Evolutionary conservation across 2,329 filamentous ascomycete species (phyloP), one percentile per base, ranked within the genome.

Genomic region (Sporothrix schenckii): DNA sequence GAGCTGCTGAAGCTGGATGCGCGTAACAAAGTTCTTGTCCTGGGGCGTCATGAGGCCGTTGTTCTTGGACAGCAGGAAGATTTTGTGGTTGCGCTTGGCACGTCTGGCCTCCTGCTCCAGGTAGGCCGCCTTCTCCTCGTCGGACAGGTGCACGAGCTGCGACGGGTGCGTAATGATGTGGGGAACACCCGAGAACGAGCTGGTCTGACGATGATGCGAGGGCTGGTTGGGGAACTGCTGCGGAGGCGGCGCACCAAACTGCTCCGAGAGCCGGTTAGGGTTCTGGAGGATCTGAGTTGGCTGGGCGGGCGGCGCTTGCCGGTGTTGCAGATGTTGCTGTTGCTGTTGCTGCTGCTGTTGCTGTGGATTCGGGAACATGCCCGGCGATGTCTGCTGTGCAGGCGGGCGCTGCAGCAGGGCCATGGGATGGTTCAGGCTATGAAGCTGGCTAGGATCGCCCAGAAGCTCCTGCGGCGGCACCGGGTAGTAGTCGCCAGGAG

Each of bases 11-110:
- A 99, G 86, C 79, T 99, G 95, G 74, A 99, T 99, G 21, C 95
- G 90, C 5, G 95, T 98, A 75, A 99, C 97, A 81, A 98, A 99
- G 79, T 97, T 99, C 85, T 99, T 99, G 81, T 99, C 95, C 78
- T 98, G 94, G 0, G 95, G 95, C 4, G 95, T 99, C 95, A 99
- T 99, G 72, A 99, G 82, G 30, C 95, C 95, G 77, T 99, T 99
- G 76, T 97, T 93, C 81, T 93, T 93, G 30, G 93, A 97, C 68
- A 97, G 83, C 54, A 96, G 84, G 82, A 94, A 94, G 73, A 99
- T 98, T 84, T 99, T 99, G 83, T 98, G 94, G 78, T 99, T 98
- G 54, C 95, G 89, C 84, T 99, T 99, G 6, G 95, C 94, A 66
- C 95, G 89, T 81, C 94, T 95, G 0, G 94, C 94, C 80, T 99